phyloP scores from a whole-genome alignment of 1,284 basidiomycete species.

The Thecaphora frezii region DNA sequence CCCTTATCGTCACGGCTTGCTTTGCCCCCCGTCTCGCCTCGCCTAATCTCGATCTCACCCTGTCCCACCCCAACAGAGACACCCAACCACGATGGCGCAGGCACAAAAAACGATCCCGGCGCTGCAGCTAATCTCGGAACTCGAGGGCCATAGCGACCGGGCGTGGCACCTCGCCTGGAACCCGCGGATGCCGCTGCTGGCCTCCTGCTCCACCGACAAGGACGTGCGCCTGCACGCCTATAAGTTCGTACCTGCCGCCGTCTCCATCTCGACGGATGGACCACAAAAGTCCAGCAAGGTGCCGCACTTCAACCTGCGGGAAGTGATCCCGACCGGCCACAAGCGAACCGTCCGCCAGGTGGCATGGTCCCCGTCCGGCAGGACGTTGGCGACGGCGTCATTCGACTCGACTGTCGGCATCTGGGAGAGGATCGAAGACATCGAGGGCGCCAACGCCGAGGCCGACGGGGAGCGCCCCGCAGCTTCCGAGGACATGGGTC shows the following conservation, averaged over 20 bases:
- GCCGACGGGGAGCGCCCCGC: conserved; percentile 57
- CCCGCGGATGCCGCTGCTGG: conserved; percentile 75
- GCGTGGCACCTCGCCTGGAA: conserved; percentile 90
- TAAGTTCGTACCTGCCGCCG: conserved; percentile 46
- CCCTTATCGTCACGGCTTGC: too few species aligned
- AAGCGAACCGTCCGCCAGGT: conserved; percentile 85
- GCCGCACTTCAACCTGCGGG: conserved; percentile 42
- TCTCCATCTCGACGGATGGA: conserved; percentile 16
- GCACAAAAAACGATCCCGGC: too few species aligned
- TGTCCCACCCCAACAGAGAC: too few species aligned
- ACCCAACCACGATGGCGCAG: too few species aligned
- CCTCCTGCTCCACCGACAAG: conserved; percentile 92
- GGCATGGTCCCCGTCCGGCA: conserved; percentile 86
- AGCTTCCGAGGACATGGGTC: conserved; percentile 52
- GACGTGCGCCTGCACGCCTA: conserved; percentile 83
- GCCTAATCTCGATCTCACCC: too few species aligned
- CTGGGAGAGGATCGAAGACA: conserved; percentile 69
- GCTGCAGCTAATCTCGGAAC: conserved; percentile 26
- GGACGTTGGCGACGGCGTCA: conserved; percentile 86
- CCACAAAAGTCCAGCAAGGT: conserved; percentile 23
- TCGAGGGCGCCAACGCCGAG: conserved; percentile 13
- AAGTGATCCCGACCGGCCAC: conserved; percentile 71
- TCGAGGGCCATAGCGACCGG: conserved; percentile 53
- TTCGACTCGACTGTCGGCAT: conserved; percentile 92
- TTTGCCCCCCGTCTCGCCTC: too few species aligned